Evolutionary conservation across 495 filamentous ascomycete genomes (phyloP), one percentile per base, ranked within the genome.

Genomic region (Geopyxis carbonaria): DNA sequence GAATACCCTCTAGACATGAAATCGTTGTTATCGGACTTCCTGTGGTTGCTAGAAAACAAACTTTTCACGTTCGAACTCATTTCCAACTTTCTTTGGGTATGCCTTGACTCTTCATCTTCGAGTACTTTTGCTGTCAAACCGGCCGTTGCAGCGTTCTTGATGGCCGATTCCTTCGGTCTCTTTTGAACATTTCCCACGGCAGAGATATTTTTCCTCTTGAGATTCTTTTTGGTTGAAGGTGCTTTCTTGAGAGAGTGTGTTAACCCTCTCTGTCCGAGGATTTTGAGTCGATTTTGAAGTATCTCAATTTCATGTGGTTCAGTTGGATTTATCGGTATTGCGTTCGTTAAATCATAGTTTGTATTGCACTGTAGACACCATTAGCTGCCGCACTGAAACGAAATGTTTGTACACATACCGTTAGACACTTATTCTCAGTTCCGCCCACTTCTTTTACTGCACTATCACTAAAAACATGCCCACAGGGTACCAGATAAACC

Each of bases 401-500:
- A 36, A 22, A 6, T 36, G 33, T 22, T 7, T 5, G 3, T 7
- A 11, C 11, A 22, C 7, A 23, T 39, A 39, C 36, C 22, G 30
- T 25, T 39, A 39, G n/a, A 15, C 36, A 39, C 5, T 25, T 25
- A 7, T 30, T 14, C 36, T 39, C 36, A 10, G 20, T 45, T 0
- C 61, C 70, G 34, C 66, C 64, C 3, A 94, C 68, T 57, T 93
- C 83, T 43, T 76, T 78, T 36, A 94, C 70, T 6, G 80, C 80
- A 34, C 72, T 72, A 45, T 87, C 83, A 2, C 80, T 73, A 57
- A 95, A 95, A 1, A 81, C 91, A 68, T 95, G 91, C 1, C 89
- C 89, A 51, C 89, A 97, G 0, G 89, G 89, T 11, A 94, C 83
- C 4, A 97, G 52, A 57, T 95, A 97, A 13, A 92, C 82, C 7